Percentiles rank a stretch among this genome's conserved stretches.
Evolutionary conservation across 2,329 filamentous ascomycete species (phyloP).

Genomic region (Neonectria faginata): DNA sequence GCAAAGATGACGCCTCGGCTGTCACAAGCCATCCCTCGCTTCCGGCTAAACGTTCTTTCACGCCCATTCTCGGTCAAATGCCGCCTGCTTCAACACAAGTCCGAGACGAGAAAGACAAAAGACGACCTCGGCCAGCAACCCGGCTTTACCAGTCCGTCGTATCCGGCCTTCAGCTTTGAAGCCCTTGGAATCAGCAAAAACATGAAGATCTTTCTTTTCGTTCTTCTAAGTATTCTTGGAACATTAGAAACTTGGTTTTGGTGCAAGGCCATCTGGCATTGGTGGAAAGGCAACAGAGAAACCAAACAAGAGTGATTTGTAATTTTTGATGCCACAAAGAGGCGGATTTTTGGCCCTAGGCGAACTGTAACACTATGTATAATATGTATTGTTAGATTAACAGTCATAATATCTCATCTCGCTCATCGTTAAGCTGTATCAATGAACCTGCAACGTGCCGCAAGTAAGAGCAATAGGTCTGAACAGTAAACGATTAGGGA

Average conservation of each 20-base stretch:
- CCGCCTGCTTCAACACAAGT: not conserved
- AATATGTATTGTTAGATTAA: not conserved
- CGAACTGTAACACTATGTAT: not conserved
- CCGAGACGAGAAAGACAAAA: not conserved
- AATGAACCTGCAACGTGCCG: too few relatives aligned
- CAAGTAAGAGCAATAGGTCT: too few relatives aligned
- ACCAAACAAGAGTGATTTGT: not conserved
- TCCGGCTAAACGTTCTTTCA: not conserved
- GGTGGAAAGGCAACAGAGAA: slow-evolving; percentile 37
- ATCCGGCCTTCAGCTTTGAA: slow-evolving; percentile 44
- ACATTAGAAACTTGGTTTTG: slow-evolving; percentile 51
- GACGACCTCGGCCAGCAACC: not conserved
- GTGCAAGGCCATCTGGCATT: slow-evolving; percentile 46
- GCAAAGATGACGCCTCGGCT: not conserved
- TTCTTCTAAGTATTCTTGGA: slow-evolving; percentile 46
- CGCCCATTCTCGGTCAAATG: not conserved
- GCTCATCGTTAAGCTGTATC: too few relatives aligned
- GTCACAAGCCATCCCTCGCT: not conserved
- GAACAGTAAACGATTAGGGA: too few relatives aligned
- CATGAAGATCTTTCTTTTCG: slow-evolving; percentile 43
- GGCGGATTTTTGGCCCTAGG: fast-evolving
- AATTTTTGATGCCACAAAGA: not conserved
- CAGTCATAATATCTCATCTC: not conserved
- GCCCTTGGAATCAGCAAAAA: slow-evolving; percentile 47
- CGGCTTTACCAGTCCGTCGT: slow-evolving; percentile 27